These are phyloP conservation scores for Talaromyces marneffei DNA, from an alignment of 2,329 filamentous ascomycete genomes.

Conservation along the genomic window DNA sequence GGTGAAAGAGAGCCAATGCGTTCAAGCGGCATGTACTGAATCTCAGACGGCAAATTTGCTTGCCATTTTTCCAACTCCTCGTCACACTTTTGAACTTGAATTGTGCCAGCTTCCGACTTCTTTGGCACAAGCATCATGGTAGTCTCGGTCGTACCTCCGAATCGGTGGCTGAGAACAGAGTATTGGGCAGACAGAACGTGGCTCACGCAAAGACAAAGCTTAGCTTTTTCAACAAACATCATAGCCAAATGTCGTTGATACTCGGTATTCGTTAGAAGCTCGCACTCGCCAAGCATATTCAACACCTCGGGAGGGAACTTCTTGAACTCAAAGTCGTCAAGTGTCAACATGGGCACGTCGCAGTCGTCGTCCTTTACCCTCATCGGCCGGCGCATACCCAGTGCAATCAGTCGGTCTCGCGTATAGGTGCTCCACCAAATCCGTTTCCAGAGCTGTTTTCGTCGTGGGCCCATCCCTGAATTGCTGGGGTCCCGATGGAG, in stretches of 20 bases:
- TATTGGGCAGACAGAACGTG: conserved; percentile 88
- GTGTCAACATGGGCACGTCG: conserved; percentile 81
- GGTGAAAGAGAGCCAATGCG: conserved; percentile 46
- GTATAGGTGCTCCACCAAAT: conserved; percentile 99
- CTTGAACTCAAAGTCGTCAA: conserved; percentile 77
- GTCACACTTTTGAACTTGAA: conserved; percentile 73
- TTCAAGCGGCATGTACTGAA: conserved; percentile 61
- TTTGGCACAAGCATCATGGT: conserved; percentile 89
- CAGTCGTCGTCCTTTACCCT: conserved; percentile 91
- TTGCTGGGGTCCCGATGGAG: conserved; percentile 79
- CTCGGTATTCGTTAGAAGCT: conserved; percentile 61
- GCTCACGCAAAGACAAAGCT: conserved; percentile 82
- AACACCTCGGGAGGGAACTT: conserved; percentile 61
- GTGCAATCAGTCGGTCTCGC: conserved; percentile 82
- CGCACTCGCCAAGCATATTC: conserved; percentile 64
- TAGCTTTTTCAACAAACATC: conserved; percentile 88
- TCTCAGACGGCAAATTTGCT: conserved; percentile 62
- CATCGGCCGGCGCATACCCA: conserved; percentile 89
- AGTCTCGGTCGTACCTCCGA: conserved; percentile 63
- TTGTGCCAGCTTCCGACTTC: conserved; percentile 74
- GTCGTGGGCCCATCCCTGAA: conserved; percentile 65
- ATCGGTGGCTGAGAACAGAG: conserved; percentile 79
- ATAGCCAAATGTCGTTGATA: conserved; percentile 74
- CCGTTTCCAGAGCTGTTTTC: conserved; percentile 82
- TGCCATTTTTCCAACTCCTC: conserved; percentile 73